Percentiles rank a stretch among this genome's conserved stretches.
Evolutionary conservation across 768 basidiomycete species (phyloP).

Genomic region (Xerocomus spinulosus): DNA sequence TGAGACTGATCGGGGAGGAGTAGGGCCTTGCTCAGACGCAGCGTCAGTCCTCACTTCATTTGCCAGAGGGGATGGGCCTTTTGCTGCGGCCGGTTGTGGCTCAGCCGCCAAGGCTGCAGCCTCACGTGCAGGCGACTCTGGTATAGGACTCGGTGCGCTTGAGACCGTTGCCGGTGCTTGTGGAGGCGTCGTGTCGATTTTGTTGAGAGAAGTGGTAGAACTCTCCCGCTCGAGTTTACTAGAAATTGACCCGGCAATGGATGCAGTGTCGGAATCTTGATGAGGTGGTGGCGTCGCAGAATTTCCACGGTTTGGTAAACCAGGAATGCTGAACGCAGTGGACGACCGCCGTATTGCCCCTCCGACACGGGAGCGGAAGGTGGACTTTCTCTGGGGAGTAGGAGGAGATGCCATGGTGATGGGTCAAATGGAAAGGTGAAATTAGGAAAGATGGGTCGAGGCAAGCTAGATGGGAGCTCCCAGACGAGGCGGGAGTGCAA

Average conservation of each 20-base stretch:
- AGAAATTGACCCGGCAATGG: slow-evolving; percentile 25
- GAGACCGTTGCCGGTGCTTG: slow-evolving; percentile 17
- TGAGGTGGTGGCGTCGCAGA: slow-evolving; percentile 25
- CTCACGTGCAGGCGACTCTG: slow-evolving; percentile 64
- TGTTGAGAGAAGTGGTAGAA: slow-evolving; percentile 28
- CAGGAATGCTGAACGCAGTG: slow-evolving; percentile 43
- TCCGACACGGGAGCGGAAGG: slow-evolving; percentile 58
- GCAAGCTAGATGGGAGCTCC: slow-evolving; percentile 6
- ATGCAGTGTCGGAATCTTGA: slow-evolving; percentile 26
- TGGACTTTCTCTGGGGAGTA: slow-evolving; percentile 34
- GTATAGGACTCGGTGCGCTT: slow-evolving; percentile 56
- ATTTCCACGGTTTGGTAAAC: slow-evolving; percentile 28
- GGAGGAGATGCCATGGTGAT: slow-evolving; percentile 27
- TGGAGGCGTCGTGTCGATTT: slow-evolving; percentile 32
- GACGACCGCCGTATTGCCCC: slow-evolving; percentile 59
- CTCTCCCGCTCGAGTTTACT: slow-evolving; percentile 28
- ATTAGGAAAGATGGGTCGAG: slow-evolving; percentile 8
- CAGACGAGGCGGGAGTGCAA: slow-evolving; percentile 17
- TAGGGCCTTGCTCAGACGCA: slow-evolving; percentile 11
- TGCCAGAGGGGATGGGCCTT: slow-evolving; percentile 43
- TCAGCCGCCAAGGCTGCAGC: slow-evolving; percentile 39
- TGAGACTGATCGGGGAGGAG: slow-evolving; percentile 20
- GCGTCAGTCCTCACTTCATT: slow-evolving; percentile 23
- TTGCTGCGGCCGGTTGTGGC: slow-evolving; percentile 17
- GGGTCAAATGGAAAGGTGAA: slow-evolving; percentile 11